Evolutionary conservation across 2,329 filamentous ascomycete species (phyloP).

Genomic region (Cercospora brassicicola): DNA sequence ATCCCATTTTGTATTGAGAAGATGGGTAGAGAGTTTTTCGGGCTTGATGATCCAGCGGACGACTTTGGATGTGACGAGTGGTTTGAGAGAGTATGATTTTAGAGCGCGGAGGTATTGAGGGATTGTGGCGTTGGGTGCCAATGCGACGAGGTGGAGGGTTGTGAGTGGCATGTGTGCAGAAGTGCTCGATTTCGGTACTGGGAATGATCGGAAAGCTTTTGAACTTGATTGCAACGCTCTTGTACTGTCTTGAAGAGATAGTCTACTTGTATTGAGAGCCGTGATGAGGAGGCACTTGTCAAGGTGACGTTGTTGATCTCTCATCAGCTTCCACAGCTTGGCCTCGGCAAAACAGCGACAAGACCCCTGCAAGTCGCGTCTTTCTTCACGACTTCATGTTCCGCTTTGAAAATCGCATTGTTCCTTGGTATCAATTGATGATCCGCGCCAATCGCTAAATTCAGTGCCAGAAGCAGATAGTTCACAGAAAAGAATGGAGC

Average conservation of each 20-base stretch:
- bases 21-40: conserved; percentile 43
- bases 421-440: background rate
- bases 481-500: background rate
- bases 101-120: conserved; percentile 47
- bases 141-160: conserved; percentile 50
- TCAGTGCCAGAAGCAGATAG: background rate
- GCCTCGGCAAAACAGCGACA: background rate
- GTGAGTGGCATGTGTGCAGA: conserved; percentile 49
- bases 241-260: too few relatives aligned
- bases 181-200: background rate
- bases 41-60: conserved; percentile 55
- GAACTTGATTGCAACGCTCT: too few relatives aligned
- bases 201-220: too few relatives aligned
- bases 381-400: background rate
- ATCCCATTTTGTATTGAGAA: conserved; percentile 51
- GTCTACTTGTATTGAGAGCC: background rate
- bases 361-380: background rate
- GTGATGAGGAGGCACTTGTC: background rate
- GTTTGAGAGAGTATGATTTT: conserved; percentile 37
- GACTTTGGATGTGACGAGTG: conserved; percentile 47
- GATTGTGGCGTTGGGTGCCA: conserved; percentile 39
- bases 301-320: background rate
- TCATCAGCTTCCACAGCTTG: background rate
- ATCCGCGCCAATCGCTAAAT: background rate
- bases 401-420: background rate